A percentile compares a stretch with the other conserved stretches of the same genome.
These are phyloP conservation scores for Novymonas esmeraldas DNA, from an alignment of 208 protist species.

Conservation along the genomic window DNA sequence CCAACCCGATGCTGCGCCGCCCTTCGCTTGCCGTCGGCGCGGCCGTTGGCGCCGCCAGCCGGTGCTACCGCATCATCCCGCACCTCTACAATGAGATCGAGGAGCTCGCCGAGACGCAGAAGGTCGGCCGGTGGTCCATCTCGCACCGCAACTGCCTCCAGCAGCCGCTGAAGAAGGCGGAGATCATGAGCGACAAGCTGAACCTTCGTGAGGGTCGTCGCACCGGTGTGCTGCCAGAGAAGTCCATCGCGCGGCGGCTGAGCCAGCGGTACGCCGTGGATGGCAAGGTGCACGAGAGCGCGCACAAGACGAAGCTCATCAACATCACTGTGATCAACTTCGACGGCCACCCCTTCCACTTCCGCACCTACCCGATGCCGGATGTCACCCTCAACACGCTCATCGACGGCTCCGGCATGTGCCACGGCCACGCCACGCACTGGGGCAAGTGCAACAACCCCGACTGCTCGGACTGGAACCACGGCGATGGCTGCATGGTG, in stretches of 20 bases:
- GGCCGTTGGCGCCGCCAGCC: constrained; percentile 12
- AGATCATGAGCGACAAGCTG: constrained; percentile 89
- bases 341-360: constrained; percentile 90
- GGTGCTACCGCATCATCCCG: constrained; percentile 81
- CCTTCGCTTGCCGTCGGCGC: background rate
- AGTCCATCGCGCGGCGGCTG: constrained; percentile 79
- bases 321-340: constrained; percentile 88
- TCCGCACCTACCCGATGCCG: constrained; percentile 88
- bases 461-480: constrained; percentile 88
- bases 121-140: constrained; percentile 77
- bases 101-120: constrained; percentile 86
- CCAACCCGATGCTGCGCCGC: background rate
- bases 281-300: constrained; percentile 72
- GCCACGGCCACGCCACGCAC: constrained; percentile 76
- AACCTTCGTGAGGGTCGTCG: constrained; percentile 87
- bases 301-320: constrained; percentile 81
- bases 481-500: constrained; percentile 90
- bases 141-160: constrained; percentile 86
- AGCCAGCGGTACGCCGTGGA: constrained; percentile 88
- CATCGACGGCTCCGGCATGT: constrained; percentile 91
- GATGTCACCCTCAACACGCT: constrained; percentile 91
- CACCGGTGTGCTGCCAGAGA: constrained; percentile 78
- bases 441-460: constrained; percentile 92
- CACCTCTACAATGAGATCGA: constrained; percentile 89
- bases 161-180: constrained; percentile 83